Conservation (phyloP, 2,329 filamentous ascomycete species). For the Aspergillus ochraceus region DNA sequence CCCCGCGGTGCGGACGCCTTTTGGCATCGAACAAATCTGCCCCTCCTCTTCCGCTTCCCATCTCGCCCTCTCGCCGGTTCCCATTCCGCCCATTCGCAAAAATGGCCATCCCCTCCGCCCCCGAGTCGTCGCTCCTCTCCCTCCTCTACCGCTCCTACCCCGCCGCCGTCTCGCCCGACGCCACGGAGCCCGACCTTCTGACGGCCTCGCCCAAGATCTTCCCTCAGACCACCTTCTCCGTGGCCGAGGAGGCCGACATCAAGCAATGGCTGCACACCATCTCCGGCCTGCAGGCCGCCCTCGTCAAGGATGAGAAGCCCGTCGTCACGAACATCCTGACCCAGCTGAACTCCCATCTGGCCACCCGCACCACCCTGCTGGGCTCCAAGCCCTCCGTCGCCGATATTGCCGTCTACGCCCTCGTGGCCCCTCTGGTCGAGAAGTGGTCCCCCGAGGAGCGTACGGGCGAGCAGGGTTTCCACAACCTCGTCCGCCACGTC, state of each 20-base stretch:
- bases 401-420: constrained; percentile 79
- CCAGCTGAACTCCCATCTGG: constrained; percentile 81
- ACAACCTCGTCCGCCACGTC: constrained; percentile 85
- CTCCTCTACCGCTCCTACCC: constrained; percentile 49
- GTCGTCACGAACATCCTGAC: constrained; percentile 67
- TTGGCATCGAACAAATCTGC: constrained; percentile 14
- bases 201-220: constrained; percentile 63
- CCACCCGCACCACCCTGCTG: constrained; percentile 83
- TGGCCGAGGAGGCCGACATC: constrained; percentile 81
- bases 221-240: constrained; percentile 68
- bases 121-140: constrained; percentile 44
- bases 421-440: constrained; percentile 73
- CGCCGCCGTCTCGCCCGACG: constrained; percentile 37
- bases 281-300: constrained; percentile 62
- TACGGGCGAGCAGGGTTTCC: constrained; percentile 84
- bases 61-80: constrained; percentile 15
- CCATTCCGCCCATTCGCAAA: constrained; percentile 22
- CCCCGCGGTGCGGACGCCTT: constrained; percentile 17
- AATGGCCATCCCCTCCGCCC: constrained; percentile 33
- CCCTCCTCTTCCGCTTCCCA: constrained; percentile 30
- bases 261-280: constrained; percentile 84
- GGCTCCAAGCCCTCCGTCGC: constrained; percentile 87
- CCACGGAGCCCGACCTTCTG: constrained; percentile 45
- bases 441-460: constrained; percentile 82
- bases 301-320: constrained; percentile 51